A percentile compares a stretch with the other conserved stretches of the same genome.
Conservation (phyloP, 768 basidiomycete species). For the Asterophora parasitica region DNA sequence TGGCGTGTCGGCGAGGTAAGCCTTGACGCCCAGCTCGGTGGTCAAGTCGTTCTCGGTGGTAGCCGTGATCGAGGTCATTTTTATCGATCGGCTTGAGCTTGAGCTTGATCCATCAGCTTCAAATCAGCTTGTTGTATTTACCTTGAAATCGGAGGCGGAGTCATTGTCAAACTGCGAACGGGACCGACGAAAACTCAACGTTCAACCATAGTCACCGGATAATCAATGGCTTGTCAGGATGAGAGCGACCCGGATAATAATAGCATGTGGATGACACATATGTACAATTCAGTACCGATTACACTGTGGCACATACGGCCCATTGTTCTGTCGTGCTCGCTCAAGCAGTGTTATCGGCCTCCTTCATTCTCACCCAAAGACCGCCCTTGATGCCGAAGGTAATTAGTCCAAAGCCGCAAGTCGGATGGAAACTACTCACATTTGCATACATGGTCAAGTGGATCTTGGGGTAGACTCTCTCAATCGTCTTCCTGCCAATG, state of each 20-base stretch:
- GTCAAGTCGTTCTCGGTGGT: slow-evolving; percentile 24
- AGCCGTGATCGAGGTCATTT: neutral
- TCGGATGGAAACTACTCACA: slow-evolving; percentile 25
- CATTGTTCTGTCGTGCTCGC: neutral
- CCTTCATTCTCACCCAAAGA: slow-evolving; percentile 48
- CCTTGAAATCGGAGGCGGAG: too few species aligned
- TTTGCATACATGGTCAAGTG: slow-evolving; percentile 52
- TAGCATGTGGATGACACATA: slow-evolving; percentile 7
- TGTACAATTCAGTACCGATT: neutral
- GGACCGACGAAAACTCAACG: too few species aligned
- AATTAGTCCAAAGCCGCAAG: neutral
- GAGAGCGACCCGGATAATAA: too few species aligned
- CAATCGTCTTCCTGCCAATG: slow-evolving; percentile 43
- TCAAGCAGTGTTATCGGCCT: slow-evolving; percentile 22
- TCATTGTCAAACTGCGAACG: too few species aligned
- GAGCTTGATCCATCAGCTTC: too few species aligned
- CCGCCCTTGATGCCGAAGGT: slow-evolving; percentile 36
- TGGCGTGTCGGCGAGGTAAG: slow-evolving; percentile 43
- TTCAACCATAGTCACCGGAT: too few species aligned
- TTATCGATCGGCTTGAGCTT: neutral
- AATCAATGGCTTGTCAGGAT: too few species aligned
- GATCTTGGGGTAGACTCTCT: slow-evolving; percentile 46
- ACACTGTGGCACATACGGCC: neutral
- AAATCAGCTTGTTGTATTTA: too few species aligned
- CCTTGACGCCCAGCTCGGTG: slow-evolving; percentile 27